Evolutionary conservation across 1,284 basidiomycete genomes (phyloP), one percentile per base, ranked within the genome.

Genomic region (Cryptococcus sp.): DNA sequence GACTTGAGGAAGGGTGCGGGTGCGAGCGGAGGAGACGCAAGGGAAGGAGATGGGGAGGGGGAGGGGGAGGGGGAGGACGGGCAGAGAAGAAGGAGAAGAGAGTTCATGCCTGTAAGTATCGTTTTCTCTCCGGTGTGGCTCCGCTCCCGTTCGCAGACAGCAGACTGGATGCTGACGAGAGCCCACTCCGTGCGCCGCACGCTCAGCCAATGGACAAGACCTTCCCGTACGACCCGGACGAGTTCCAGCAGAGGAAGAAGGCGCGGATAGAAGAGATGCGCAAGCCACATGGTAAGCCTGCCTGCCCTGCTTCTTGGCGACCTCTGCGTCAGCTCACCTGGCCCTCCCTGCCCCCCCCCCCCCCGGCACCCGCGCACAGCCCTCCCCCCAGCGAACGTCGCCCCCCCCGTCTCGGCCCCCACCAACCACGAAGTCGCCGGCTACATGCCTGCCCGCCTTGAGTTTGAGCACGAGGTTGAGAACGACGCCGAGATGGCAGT

Each of bases 391-490:
- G 67, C 75, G 2, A 70, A 68, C 33, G 62, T 63, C 11, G 89
- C 92, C 68, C 83, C 87, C 5, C 87, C 95, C 7, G 91, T 89
- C n/a, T 97, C 94, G 9, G 87, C 88, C 0, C 95, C 95, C 3
- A 92, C 89, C 1, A 87, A 93, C 33, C 96, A 98, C 77, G 96
- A 98, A 79, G 83, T 98, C 43, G 86, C 86, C 12, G 90, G 89
- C 0, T 98, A 89, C 79, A 89, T 98, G 77, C 95, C 95, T 7
- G 95, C 95, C 18, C 87, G 96, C 45, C 82, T 98, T 49, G 95
- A 98, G 75, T 98, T 98, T 73, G 96, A 98, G 73, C 89, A 92
- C 65, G 96, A 98, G 77, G 80, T 92, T 18, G 95, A 98, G 72
- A 94, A 96, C 72, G 93, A 98, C 38, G 95, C 95, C 0, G 95